Conservation (phyloP, 2,329 filamentous ascomycete genomes). For the Fusarium papillatum region DNA sequence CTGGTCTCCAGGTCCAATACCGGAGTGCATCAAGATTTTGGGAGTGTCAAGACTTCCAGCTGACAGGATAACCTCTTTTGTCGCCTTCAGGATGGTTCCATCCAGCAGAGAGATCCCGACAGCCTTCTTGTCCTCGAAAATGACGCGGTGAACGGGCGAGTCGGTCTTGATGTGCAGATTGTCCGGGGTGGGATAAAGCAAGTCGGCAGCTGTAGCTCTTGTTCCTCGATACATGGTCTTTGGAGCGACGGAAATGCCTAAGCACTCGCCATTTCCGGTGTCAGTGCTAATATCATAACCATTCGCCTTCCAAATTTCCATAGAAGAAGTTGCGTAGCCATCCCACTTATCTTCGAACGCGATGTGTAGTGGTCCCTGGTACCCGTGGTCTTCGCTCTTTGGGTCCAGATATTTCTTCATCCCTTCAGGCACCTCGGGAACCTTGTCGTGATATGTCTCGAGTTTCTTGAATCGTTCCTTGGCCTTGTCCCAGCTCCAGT, state of each 20-base stretch:
- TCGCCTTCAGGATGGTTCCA: conserved; percentile 12
- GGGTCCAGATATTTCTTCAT: conserved; percentile 29
- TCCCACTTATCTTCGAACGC: conserved; percentile 31
- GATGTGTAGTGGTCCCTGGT: conserved; percentile 25
- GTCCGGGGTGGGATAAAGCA: conserved; percentile 9
- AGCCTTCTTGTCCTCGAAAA: conserved; percentile 16
- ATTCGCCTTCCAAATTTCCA: conserved; percentile 26
- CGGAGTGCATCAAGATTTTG: conserved; percentile 33
- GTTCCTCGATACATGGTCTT: conserved; percentile 26
- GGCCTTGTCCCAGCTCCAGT: conserved; percentile 25
- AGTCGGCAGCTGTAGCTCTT: conserved; percentile 21
- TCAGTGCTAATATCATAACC: conserved; percentile 28
- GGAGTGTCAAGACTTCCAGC: conserved; percentile 32
- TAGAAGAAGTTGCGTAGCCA: conserved; percentile 17
- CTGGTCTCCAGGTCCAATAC: conserved; percentile 20
- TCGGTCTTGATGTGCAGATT: conserved; percentile 26
- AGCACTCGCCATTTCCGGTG: conserved; percentile 23
- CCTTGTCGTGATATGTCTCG: conserved; percentile 30
- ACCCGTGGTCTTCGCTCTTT: conserved; percentile 17
- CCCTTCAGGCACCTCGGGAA: conserved; percentile 19
- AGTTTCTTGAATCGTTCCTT: conserved; percentile 22
- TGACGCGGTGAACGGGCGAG: conserved; percentile 15
- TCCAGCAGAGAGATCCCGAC: conserved; percentile 21
- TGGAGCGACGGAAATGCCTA: conserved; percentile 24
- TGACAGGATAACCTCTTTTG: conserved; percentile 30